Base-by-base conservation (phyloP, 768 basidiomycete genomes). In the Boletellus ananas region DNA sequence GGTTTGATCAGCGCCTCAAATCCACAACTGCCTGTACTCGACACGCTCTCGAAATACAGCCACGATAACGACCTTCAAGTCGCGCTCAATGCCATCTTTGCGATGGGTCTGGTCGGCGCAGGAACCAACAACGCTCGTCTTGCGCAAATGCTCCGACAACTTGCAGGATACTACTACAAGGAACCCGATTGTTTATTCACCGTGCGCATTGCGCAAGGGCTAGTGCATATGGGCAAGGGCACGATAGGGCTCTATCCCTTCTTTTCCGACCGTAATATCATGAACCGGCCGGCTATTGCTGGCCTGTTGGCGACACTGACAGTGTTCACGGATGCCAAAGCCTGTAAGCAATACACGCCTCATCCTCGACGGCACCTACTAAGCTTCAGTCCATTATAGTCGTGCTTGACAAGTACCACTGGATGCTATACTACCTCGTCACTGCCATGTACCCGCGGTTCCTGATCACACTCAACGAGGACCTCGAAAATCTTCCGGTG, bases 221-320 rank as follows among this genome's bases (percentile, higher is more conserved):
- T 98, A 59, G 88, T 97, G n/a, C 93, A 97, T 68, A 94, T 98
- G 94, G 96, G 96, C 68, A 99, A 99, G 72, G 96, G 96, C 33
- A 97, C 94, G 13, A 90, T 99, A 64, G 90, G 90, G 11, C 74
- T 99, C 59, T 97, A 95, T 67, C 95, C 96, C 4, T 97, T 96
- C 85, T 97, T 90, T 79, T 80, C 80, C 31, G 95, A 98, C 69
- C 82, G 95, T 34, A 82, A 79, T 47, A 85, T 95, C 62, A 87
- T 98, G 87, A 89, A 83, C 61, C 80, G 86, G 45, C 83, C 90
- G 1, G 93, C 93, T 6, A 79, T 96, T 13, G 93, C 94, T 33
- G 96, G 95, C 43, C 69, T 98, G 34, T 70, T 99, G 50, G 85
- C 93, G 11, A 88, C 90, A 0, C 64, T 98, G 48, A 85, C 90